Conservation (phyloP, 768 basidiomycete genomes). For the Dioszegia crocea region DNA sequence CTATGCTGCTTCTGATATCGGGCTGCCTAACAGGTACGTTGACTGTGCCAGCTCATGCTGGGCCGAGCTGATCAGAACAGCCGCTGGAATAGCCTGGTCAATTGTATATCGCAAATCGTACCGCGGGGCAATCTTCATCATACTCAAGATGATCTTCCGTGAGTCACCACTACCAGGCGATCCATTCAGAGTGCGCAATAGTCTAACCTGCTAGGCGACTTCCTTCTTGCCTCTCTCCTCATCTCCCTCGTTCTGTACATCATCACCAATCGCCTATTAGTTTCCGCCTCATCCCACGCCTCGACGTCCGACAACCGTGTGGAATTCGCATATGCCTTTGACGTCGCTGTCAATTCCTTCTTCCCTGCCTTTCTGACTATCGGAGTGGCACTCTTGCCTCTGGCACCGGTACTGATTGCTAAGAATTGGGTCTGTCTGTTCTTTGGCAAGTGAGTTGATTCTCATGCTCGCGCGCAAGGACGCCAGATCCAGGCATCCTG, state of each 20-base stretch:
- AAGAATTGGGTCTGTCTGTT: conserved; percentile 92
- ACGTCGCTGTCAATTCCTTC: conserved; percentile 95
- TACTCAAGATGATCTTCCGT: conserved; percentile 76
- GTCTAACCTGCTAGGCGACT: conserved; percentile 56
- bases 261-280: conserved; percentile 65
- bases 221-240: conserved; percentile 70
- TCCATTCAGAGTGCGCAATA: not conserved
- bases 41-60: not conserved
- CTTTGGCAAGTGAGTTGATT: conserved; percentile 64
- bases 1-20: conserved; percentile 79
- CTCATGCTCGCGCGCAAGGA: too few species aligned
- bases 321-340: conserved; percentile 93
- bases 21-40: conserved; percentile 68
- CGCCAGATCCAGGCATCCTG: too few species aligned
- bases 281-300: conserved; percentile 54
- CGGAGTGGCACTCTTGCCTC: conserved; percentile 80
- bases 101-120: conserved; percentile 68
- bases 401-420: conserved; percentile 74
- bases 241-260: conserved; percentile 62
- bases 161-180: not conserved
- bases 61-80: conserved; percentile 51
- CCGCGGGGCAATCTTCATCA: conserved; percentile 60
- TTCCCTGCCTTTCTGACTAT: conserved; percentile 88
- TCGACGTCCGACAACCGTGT: conserved; percentile 60
- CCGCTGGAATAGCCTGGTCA: conserved; percentile 78